Conservation (phyloP, 2,329 filamentous ascomycete genomes). For the Phaeosphaeriaceae sp. region DNA sequence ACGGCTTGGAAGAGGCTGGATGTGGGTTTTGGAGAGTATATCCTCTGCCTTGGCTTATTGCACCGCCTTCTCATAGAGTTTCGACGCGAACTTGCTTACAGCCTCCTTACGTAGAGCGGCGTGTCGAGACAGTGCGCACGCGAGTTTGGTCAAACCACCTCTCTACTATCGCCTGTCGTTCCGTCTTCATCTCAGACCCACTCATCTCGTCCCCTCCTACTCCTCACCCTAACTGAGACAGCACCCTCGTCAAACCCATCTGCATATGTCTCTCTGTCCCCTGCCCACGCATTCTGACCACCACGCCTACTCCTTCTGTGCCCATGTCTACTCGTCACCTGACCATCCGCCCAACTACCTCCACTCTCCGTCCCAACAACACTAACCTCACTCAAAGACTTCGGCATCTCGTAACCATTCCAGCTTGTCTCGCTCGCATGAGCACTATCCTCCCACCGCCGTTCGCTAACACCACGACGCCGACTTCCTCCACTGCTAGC, state of each 20-base stretch:
- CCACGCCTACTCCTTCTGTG: slow-evolving; percentile 1
- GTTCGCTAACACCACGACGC: too few relatives aligned
- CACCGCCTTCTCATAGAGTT: slow-evolving; percentile 18
- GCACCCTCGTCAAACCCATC: slow-evolving; percentile 28
- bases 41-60: slow-evolving; percentile 8
- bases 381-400: slow-evolving; percentile 26
- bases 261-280: slow-evolving; percentile 29
- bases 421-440: slow-evolving; percentile 12
- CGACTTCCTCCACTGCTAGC: background rate
- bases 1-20: slow-evolving; percentile 1
- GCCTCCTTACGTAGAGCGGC: slow-evolving; percentile 12
- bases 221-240: slow-evolving; percentile 22
- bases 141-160: slow-evolving; percentile 16
- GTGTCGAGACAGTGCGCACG: slow-evolving; percentile 36
- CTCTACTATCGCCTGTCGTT: too few relatives aligned
- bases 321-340: background rate
- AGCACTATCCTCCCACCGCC: background rate
- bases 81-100: slow-evolving; percentile 27
- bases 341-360: slow-evolving; percentile 6
- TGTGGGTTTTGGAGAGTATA: slow-evolving; percentile 1
- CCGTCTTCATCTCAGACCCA: background rate
- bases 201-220: slow-evolving; percentile 6
- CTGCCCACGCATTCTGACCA: slow-evolving; percentile 25
- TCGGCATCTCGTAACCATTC: slow-evolving; percentile 29
- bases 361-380: slow-evolving; percentile 16